Percentiles rank a stretch among this genome's conserved stretches.
phyloP scores from a whole-genome alignment of 306 rosid species.

The Astragalus membranaceus region DNA sequence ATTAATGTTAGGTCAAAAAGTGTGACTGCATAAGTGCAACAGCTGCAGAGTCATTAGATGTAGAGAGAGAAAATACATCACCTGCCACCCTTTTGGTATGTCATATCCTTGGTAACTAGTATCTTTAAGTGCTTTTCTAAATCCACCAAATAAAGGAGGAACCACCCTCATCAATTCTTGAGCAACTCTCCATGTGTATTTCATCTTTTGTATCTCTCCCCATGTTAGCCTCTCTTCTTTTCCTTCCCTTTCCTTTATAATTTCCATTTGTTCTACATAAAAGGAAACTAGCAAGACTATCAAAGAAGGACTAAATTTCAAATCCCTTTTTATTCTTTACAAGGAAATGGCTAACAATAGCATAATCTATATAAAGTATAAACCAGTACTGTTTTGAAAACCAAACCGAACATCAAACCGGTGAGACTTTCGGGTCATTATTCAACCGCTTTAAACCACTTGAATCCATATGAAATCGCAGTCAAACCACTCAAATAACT shows the following conservation, averaged over 20 bases:
- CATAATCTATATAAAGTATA: neutral
- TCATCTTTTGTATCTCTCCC: constrained; percentile 47
- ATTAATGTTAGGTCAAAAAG: neutral
- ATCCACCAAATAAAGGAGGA: constrained; percentile 43
- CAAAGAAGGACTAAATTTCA: neutral
- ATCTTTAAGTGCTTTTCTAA: constrained; percentile 39
- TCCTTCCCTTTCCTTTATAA: constrained; percentile 34
- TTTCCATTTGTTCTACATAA: constrained; percentile 38
- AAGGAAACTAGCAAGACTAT: neutral
- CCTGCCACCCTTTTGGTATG: constrained; percentile 61
- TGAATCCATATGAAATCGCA: no score
- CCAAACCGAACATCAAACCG: no score
- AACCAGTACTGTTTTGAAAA: no score
- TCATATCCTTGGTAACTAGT: constrained; percentile 35
- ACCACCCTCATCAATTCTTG: constrained; percentile 47
- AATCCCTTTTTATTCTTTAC: neutral
- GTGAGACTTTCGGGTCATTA: no score
- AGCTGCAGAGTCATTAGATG: no score
- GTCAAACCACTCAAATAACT: no score
- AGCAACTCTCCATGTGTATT: constrained; percentile 56
- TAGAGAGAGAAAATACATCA: neutral
- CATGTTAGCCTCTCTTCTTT: constrained; percentile 35
- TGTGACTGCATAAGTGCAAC: no score
- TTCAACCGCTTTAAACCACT: no score
- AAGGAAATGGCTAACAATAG: neutral